phyloP scores from a whole-genome alignment of 1,284 basidiomycete genomes.

The Vanrija humicola region DNA sequence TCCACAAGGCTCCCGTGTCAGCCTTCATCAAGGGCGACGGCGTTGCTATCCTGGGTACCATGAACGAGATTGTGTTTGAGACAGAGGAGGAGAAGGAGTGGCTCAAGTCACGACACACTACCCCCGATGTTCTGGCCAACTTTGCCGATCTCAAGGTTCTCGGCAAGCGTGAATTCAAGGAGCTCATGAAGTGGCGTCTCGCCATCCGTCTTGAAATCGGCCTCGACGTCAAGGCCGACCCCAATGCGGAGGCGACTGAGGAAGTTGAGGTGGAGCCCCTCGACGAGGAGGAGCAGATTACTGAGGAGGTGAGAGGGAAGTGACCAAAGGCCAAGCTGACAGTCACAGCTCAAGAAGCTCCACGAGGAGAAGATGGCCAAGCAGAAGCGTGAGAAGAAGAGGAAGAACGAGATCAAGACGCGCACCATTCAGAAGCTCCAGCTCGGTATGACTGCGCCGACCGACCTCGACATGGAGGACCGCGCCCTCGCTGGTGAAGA shows the following conservation, averaged over 20 bases:
- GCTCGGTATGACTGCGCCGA: constrained; percentile 95
- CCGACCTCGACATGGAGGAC: constrained; percentile 78
- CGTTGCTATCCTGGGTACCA: constrained; percentile 72
- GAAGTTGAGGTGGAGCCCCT: constrained; percentile 70
- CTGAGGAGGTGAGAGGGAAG: constrained; percentile 65
- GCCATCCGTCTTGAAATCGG: constrained; percentile 81
- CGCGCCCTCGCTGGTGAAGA: constrained; percentile 61
- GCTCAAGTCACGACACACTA: constrained; percentile 68
- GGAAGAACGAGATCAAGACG: constrained; percentile 82
- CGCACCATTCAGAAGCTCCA: constrained; percentile 92
- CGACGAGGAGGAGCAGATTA: constrained; percentile 83
- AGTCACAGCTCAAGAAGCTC: constrained; percentile 68
- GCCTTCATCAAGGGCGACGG: constrained; percentile 78
- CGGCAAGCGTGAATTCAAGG: constrained; percentile 96
- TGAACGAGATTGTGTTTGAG: constrained; percentile 78
- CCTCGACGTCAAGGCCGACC: constrained; percentile 70
- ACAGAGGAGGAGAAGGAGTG: constrained; percentile 85
- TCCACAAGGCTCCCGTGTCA: constrained; percentile 67
- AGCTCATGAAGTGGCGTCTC: constrained; percentile 84
- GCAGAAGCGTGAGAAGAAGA: constrained; percentile 75
- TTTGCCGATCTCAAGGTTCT: constrained; percentile 93
- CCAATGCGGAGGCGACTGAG: constrained; percentile 70
- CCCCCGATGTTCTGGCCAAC: constrained; percentile 73
- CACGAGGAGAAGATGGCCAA: constrained; percentile 72
- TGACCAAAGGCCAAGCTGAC: not conserved